Base-by-base conservation (phyloP, 2,329 filamentous ascomycete genomes). In the Aureobasidium sp. region DNA sequence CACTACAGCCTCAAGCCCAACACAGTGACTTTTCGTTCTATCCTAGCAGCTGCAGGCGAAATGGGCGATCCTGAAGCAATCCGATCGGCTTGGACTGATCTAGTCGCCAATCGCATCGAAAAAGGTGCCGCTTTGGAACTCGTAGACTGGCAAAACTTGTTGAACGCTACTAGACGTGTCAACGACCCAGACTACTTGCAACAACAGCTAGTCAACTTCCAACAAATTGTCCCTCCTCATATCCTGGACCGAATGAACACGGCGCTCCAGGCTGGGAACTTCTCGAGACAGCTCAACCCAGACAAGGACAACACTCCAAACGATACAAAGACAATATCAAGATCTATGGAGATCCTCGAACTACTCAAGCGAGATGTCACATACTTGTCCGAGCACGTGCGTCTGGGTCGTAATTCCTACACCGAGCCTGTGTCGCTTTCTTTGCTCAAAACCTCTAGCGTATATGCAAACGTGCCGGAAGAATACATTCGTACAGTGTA, bases 401-500 rank as follows among this genome's bases (percentile, higher is more conserved):
- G 68, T 6, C 65, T 67, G 27, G 67, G 72, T 8, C 69, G 74
- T 29, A 70, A 77, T 66, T 69, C 77, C 40, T 67, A 65, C 17
- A 63, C 68, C 3, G 69, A 72, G 15, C 69, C 70, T 5, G 66
- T 77, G 24, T 71, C 74, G 19, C 74, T 77, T 68, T 71, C 70
- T 29, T 63, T 78, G 9, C 40, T 53, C 6, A 58, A 65, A 9
- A 17, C 14, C 6, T 47, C 68, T 11, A 11, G 42, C 5, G 42
- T 70, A 11, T 63, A 67, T 3, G 14, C 35, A 8, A 33, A 42
- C 12, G 53, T 44, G 22, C 59, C 35, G 11, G 65, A 71, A 15
- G 62, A 68, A 11, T 68, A 74, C 17, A 64, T 77, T 50, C 71
- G 72, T 14, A 65, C 65, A 19, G 64, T 80, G 0, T 80, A 80